These are phyloP conservation scores for Pterocarpus macrocarpus DNA, from an alignment of 306 rosid species.

Conservation along the genomic window DNA sequence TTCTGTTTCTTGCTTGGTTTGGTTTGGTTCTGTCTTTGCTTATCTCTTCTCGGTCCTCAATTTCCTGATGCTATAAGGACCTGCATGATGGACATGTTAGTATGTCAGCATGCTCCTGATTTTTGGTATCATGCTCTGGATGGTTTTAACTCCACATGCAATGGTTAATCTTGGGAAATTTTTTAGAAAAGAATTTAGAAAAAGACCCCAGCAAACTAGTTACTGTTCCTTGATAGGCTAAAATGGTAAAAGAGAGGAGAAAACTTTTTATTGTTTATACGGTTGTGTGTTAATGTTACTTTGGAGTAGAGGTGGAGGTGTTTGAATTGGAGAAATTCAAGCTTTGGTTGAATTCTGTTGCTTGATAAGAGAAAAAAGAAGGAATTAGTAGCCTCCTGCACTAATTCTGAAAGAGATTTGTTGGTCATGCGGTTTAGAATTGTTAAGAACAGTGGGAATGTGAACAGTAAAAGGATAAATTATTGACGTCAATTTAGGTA, in stretches of 20 bases:
- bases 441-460: neutral
- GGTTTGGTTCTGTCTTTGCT: neutral
- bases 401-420: neutral
- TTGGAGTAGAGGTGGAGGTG: neutral
- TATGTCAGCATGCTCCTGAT: conserved; percentile 28
- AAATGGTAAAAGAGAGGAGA: neutral
- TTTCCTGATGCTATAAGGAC: neutral
- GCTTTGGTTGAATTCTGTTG: neutral
- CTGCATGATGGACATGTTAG: neutral
- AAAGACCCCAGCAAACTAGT: conserved; percentile 1
- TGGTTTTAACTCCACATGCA: conserved; percentile 13
- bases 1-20: neutral
- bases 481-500: neutral
- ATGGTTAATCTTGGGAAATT: neutral
- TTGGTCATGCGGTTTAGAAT: neutral
- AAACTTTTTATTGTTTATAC: neutral
- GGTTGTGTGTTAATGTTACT: neutral
- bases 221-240: neutral
- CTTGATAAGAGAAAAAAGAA: neutral
- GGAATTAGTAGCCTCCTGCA: neutral
- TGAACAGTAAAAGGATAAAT: neutral
- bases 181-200: neutral
- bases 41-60: neutral
- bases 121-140: conserved; percentile 4
- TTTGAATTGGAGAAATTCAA: neutral